These are phyloP conservation scores for Echinochloa phyllopogon DNA, from an alignment of 176 grass and related monocot genomes.

Conservation along the genomic window DNA sequence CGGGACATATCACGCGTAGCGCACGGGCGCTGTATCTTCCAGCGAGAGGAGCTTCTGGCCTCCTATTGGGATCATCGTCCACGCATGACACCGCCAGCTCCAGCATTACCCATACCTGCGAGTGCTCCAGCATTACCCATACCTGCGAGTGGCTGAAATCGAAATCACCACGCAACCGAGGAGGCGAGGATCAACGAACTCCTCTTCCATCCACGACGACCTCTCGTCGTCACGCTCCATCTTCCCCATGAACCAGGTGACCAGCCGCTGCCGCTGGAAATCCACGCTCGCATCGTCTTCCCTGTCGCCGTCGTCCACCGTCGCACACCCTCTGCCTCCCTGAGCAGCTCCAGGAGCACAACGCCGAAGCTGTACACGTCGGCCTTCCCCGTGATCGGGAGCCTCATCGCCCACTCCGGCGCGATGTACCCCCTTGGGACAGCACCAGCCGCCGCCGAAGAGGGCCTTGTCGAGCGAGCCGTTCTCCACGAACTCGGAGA, in stretches of 20 bases:
- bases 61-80: conserved; percentile 47
- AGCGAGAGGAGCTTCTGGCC: conserved; percentile 47
- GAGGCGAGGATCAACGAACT: conserved; percentile 45
- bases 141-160: conserved; percentile 50
- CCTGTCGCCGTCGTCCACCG: not conserved
- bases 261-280: conserved; percentile 34
- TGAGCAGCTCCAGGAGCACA: conserved; percentile 57
- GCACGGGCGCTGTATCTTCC: conserved; percentile 3
- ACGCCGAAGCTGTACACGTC: conserved; percentile 61
- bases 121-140: conserved; percentile 33
- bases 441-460: conserved; percentile 20
- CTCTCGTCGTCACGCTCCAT: not conserved
- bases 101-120: conserved; percentile 48
- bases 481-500: conserved; percentile 60
- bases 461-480: conserved; percentile 62
- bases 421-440: conserved; percentile 61
- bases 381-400: conserved; percentile 64
- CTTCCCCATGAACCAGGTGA: conserved; percentile 46
- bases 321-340: conserved; percentile 44
- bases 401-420: conserved; percentile 61
- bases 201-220: conserved; percentile 41
- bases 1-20: not conserved
- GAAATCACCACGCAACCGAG: conserved; percentile 49
- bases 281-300: not conserved
- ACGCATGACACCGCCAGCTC: conserved; percentile 57